Evolutionary conservation across 345 rosid species (phyloP).

Genomic region (Boechera retrofracta): DNA sequence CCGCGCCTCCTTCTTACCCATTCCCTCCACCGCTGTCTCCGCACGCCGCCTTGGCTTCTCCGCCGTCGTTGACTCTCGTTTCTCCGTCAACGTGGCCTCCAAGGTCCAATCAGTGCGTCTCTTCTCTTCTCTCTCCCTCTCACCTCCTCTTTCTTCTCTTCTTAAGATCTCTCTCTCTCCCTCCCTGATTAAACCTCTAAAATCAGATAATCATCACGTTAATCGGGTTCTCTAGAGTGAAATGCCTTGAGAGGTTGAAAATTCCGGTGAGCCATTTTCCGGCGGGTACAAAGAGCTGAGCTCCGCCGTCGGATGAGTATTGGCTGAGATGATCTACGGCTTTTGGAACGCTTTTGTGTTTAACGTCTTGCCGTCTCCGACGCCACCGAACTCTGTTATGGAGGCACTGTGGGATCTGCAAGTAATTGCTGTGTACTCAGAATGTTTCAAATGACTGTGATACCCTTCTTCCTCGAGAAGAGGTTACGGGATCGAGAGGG

Average conservation of each 20-base stretch:
- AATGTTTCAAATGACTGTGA: constrained; percentile 44
- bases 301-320: constrained; percentile 66
- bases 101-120: constrained; percentile 39
- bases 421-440: constrained; percentile 72
- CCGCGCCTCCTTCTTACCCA: constrained; percentile 51
- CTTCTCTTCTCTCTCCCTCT: constrained; percentile 31
- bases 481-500: constrained; percentile 7
- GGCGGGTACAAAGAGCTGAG: constrained; percentile 76
- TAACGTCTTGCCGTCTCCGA: constrained; percentile 78
- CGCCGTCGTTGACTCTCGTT: constrained; percentile 50
- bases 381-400: constrained; percentile 86
- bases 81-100: constrained; percentile 57
- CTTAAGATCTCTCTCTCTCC: constrained; percentile 44
- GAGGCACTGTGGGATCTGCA: constrained; percentile 86
- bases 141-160: constrained; percentile 34
- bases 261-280: constrained; percentile 94
- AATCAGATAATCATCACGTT: constrained; percentile 41
- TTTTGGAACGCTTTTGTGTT: constrained; percentile 80
- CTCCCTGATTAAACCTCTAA: constrained; percentile 40
- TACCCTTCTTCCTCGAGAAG: constrained; percentile 3
- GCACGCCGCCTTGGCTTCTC: constrained; percentile 25
- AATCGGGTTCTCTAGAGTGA: constrained; percentile 55
- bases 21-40: constrained; percentile 33
- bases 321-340: constrained; percentile 65
- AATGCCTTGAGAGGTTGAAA: constrained; percentile 76